These are phyloP conservation scores for Phytopythium aichiense DNA, from an alignment of 352 stramenopile genomes.

Conservation along the genomic window DNA sequence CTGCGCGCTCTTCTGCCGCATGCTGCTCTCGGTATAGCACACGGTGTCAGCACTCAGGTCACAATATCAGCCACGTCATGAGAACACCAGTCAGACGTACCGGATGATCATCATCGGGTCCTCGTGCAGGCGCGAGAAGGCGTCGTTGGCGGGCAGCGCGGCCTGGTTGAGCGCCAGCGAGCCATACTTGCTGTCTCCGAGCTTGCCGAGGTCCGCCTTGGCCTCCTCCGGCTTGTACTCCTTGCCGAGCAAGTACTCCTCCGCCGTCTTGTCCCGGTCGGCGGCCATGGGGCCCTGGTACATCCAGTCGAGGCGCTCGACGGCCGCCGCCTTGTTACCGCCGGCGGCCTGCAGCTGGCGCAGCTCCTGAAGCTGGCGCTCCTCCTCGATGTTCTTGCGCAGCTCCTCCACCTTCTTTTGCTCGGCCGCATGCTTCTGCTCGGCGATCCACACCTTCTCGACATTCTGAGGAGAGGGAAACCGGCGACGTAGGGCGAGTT, in stretches of 20 bases:
- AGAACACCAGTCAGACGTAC: conserved; percentile 19
- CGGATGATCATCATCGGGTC: conserved; percentile 96
- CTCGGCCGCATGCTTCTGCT: conserved; percentile 93
- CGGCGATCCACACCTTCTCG: conserved; percentile 96
- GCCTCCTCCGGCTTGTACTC: conserved; percentile 55
- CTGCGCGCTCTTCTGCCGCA: conserved; percentile 66
- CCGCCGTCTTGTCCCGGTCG: conserved; percentile 52
- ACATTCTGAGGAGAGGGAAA: conserved; percentile 80
- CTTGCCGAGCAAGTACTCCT: conserved; percentile 94
- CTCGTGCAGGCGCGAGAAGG: conserved; percentile 92
- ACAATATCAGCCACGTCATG: not conserved
- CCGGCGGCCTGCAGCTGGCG: conserved; percentile 85
- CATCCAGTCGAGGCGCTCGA: conserved; percentile 96
- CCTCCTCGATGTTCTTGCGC: conserved; percentile 95
- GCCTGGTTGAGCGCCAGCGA: conserved; percentile 54
- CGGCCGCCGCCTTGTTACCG: conserved; percentile 70
- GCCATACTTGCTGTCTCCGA: conserved; percentile 59
- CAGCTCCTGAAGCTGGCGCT: conserved; percentile 95
- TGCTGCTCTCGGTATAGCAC: conserved; percentile 18
- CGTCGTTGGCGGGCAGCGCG: conserved; percentile 75
- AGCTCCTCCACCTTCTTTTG: conserved; percentile 93
- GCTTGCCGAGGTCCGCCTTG: conserved; percentile 45
- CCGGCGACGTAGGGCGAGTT: not conserved
- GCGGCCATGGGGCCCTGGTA: conserved; percentile 92
- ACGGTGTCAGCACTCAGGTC: not conserved